These are phyloP conservation scores for Chimonanthus praecox DNA, from an alignment of 164 flowering plant genomes.

Conservation along the genomic window DNA sequence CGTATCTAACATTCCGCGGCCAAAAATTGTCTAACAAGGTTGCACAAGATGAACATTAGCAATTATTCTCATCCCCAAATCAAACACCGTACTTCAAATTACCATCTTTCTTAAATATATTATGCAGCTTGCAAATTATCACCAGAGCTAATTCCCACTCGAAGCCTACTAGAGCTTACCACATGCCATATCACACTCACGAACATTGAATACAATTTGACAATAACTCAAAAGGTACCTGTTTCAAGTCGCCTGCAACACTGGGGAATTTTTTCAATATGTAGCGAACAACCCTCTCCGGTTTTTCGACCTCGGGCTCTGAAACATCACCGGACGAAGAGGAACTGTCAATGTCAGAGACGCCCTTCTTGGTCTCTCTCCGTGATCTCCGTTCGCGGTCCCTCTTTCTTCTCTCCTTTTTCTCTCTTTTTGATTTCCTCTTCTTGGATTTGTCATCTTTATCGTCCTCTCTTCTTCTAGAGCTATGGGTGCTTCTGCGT, in stretches of 20 bases:
- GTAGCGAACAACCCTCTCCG: constrained; percentile 37
- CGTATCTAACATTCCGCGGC: no score
- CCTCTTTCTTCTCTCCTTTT: constrained; percentile 9
- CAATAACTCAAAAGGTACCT: constrained; percentile 31
- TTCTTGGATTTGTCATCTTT: constrained; percentile 4
- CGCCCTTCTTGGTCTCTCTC: constrained; percentile 12
- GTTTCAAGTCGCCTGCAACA: constrained; percentile 53
- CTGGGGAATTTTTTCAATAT: constrained; percentile 51
- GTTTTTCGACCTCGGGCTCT: constrained; percentile 16
- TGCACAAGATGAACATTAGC: neutral
- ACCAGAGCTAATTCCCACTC: neutral
- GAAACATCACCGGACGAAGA: constrained; percentile 19
- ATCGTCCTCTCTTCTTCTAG: constrained; percentile 19
- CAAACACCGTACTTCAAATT: neutral
- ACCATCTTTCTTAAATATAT: neutral
- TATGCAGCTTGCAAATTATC: neutral
- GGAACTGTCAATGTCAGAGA: constrained; percentile 26
- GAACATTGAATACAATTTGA: neutral
- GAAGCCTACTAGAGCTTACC: neutral
- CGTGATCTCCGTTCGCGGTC: constrained; percentile 11
- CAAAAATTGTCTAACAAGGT: no score
- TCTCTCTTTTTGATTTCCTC: constrained; percentile 14
- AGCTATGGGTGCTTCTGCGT: constrained; percentile 7
- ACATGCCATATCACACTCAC: neutral
- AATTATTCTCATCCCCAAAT: neutral